Base-by-base conservation (phyloP, 768 basidiomycete species). In the Rossbeevera mucosa region DNA sequence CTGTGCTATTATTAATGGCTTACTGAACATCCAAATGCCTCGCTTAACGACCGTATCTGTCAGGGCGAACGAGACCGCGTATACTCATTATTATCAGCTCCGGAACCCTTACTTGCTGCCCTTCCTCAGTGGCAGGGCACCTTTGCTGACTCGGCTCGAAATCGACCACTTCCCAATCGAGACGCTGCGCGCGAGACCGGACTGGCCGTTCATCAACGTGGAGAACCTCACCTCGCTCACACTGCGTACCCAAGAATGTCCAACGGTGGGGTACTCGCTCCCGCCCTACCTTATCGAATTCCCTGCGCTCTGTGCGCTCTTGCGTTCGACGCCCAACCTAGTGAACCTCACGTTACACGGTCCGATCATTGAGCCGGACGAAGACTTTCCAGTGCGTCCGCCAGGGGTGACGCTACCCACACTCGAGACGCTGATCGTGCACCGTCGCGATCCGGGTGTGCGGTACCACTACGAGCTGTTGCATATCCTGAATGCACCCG, bases 271-370 rank as follows among this genome's bases (percentile, higher is more conserved):
- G 14, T 53, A 43, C 52, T 47, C 8, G 26, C 54, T 56, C 44
- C 60, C 49, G 29, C 41, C 50, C 6, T 62, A 62, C 48, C 54
- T 59, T 5, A 45, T 59, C 33, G 57, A 53, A 28, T 56, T 62
- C 25, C 47, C 52, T 20, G 47, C 51, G 3, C 48, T 59, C 22
- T 51, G 57, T 3, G 36, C 58, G 12, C 46, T 64, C 3, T 48
- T 61, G 20, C 41, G 47, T 24, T 51, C 57, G 5, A 53, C 49
- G 7, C 51, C 53, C 4, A 51, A 47, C 12, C 46, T 61, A 36
- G 21, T 20, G 3, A 51, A 21, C 5, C 61, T 57, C 3, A 49
- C 55, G 11, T 49, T 57, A 18, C 53, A 58, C 18, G 59, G 56
- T 21, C 53, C 61, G 5, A 30, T 63, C 40, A 40, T 64, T n/a